Percentiles rank a stretch among this genome's conserved stretches.
phyloP scores from a whole-genome alignment of 352 stramenopile genomes.

The Globisporangium rhizosaccharum region DNA sequence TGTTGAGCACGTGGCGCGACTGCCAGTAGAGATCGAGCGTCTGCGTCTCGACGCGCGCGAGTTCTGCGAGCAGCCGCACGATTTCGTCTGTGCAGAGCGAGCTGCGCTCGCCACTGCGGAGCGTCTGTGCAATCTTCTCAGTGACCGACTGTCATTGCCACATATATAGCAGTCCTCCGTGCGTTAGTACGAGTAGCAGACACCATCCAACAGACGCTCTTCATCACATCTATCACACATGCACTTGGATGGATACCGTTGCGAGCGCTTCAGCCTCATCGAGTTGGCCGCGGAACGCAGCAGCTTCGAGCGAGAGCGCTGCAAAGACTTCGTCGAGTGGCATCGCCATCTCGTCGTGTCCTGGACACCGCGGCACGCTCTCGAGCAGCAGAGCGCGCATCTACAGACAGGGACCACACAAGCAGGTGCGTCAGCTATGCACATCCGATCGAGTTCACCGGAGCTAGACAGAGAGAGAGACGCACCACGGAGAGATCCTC shows the following conservation, averaged over 20 bases:
- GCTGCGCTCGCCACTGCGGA: slow-evolving; percentile 22
- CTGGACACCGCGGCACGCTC: slow-evolving; percentile 3
- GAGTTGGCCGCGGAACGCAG: slow-evolving; percentile 3
- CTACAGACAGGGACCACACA: slow-evolving; percentile 13
- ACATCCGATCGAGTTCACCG: background rate
- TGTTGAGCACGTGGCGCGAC: slow-evolving; percentile 33
- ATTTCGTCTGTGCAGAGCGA: slow-evolving; percentile 44
- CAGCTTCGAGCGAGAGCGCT: slow-evolving; percentile 13
- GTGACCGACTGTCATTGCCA: slow-evolving; percentile 22
- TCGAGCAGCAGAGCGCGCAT: slow-evolving; percentile 47
- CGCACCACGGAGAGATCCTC: slow-evolving; percentile 56
- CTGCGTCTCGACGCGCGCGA: slow-evolving; percentile 35
- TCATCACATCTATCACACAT: background rate
- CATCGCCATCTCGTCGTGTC: slow-evolving; percentile 15
- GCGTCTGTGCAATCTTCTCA: slow-evolving; percentile 20
- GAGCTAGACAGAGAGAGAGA: slow-evolving; percentile 3
- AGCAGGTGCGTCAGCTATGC: background rate
- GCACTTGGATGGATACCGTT: slow-evolving; percentile 1
- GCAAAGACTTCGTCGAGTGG: slow-evolving; percentile 16
- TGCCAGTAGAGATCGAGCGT: slow-evolving; percentile 56
- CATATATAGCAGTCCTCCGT: no score
- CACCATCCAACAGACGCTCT: background rate
- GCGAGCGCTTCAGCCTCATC: slow-evolving; percentile 8
- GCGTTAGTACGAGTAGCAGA: no score
- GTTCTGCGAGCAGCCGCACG: slow-evolving; percentile 29